phyloP scores from a whole-genome alignment of 495 filamentous ascomycete species.

The Pyrenula aspistea region DNA sequence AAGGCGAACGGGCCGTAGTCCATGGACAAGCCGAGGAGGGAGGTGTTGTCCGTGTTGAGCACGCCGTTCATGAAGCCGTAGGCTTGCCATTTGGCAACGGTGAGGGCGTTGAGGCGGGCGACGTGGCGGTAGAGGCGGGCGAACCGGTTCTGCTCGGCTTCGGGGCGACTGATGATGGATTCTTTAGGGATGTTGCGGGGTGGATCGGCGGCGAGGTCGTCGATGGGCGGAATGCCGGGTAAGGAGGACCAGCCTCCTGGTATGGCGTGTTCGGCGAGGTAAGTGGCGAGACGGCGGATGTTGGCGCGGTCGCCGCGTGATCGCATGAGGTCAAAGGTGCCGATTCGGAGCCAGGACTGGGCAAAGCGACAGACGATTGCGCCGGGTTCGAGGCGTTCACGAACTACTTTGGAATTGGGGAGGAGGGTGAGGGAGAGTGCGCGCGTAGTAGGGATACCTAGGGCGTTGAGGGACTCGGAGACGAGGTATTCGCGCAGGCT shows the following conservation, averaged over 20 bases:
- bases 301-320: conserved; percentile 67
- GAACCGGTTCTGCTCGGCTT: conserved; percentile 71
- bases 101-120: conserved; percentile 71
- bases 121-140: conserved; percentile 80
- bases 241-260: conserved; percentile 64
- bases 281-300: conserved; percentile 62
- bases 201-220: conserved; percentile 25
- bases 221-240: conserved; percentile 39
- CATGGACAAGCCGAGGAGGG: conserved; percentile 73
- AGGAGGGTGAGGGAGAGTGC: conserved; percentile 71
- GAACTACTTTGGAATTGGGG: conserved; percentile 55
- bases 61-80: conserved; percentile 99
- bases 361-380: conserved; percentile 88
- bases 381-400: conserved; percentile 83
- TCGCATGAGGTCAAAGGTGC: conserved; percentile 82
- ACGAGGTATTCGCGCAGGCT: conserved; percentile 91
- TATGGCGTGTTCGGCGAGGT: conserved; percentile 76
- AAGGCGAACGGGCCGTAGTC: conserved; percentile 97
- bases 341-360: conserved; percentile 82
- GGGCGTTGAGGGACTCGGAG: conserved; percentile 70
- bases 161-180: conserved; percentile 48
- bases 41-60: conserved; percentile 93
- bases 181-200: conserved; percentile 38
- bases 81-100: conserved; percentile 88
- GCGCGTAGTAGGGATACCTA: conserved; percentile 75